Base-by-base conservation (phyloP, 192 early-diverging fungal genomes). In the Dimargaris verticillata region DNA sequence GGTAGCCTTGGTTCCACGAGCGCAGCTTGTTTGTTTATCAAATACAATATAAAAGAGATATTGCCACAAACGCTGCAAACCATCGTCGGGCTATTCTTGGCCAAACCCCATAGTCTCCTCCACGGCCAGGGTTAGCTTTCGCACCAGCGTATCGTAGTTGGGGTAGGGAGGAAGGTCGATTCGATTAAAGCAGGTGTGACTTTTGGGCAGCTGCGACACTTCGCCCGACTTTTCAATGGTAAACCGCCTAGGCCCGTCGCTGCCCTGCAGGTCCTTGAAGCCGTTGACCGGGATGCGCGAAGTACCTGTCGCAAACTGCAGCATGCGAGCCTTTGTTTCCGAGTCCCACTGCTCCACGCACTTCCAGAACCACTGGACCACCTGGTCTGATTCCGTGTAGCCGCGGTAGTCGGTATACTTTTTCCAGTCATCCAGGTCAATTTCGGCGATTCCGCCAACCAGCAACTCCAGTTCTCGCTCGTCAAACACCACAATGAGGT, bases 401-500 rank as follows among this genome's bases (percentile, higher is more conserved):
- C 92, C 93, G 62, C 95, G 73, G 65, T 98, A 98, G 68, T 98
- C 93, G 1, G 93, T 98, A 65, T 96, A 80, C 75, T 96, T 98
- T 80, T 91, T 92, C 95, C 95, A 98, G 74, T 98, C 95, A 46
- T 95, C 93, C 7, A 93, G 76, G 73, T 98, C 92, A 61, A 98
- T 90, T 61, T 98, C 93, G 33, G 87, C 87, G 64, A 98, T 83
- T 60, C 95, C 95, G 25, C 95, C 92, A 75, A 98, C 95, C 28
- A 98, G 78, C 48, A 98, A 74, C 85, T 98, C 95, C 53, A 98
- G 75, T 77, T 98, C 95, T 61, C 91, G 86, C 69, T 96, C 93
- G 63, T 98, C 93, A 78, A 98, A 98, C 28, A 98, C 93, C 41
- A 84, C 81, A 52, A 98, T 85, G 53, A 95, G 74, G 20, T 98